Base-by-base conservation (phyloP, 805 yeast genomes). In the Myxozyma lipomycoides region DNA sequence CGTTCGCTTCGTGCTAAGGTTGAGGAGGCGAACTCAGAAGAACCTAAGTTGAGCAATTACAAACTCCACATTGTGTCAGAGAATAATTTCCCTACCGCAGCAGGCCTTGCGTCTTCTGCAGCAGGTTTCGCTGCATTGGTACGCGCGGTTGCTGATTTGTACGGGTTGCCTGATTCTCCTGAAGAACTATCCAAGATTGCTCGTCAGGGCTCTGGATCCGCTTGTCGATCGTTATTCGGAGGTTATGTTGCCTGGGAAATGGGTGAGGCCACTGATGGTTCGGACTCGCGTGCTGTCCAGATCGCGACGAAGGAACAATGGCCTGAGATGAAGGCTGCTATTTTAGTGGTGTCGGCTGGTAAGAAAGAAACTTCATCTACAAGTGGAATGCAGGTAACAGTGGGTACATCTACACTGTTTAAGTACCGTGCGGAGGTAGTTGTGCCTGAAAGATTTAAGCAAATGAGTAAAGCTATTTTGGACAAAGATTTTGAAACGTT, bases 211-310 rank as follows among this genome's bases (percentile, higher is more conserved):
- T 89, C 97, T 4, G 99, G 98, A 2, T 88, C 96, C 12, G 98
- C 98, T 4, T 93, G 99, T 72, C 79, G 99, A 69, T 93, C 98
- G 6, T 74, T 93, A 56, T 88, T 87, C 70, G 98, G 98, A 43
- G 99, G 99, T 5, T 93, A 82, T 65, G 99, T 93, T 10, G 98
- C 98, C 2, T 93, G 99, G 99, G 96, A 93, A 69, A 89, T 90
- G 97, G 99, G 99, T 50, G 59, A 61, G 2, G 57, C 64, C 51
- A 70, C 58, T 0, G 84, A 89, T 64, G 98, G 98, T n/a, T 75
- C 79, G 40, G 98, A 93, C 71, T 90, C 97, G 12, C 83, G 81
- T 62, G 99, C 99, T 2, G 95, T 89, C 25, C 88, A 90, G 71
- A 79, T 93, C 36, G 95, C 96, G 2, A 84, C 95, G 6, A 65